Evolutionary conservation across 2,329 filamentous ascomycete genomes (phyloP).

Genomic region (Cytospora piceicola): DNA sequence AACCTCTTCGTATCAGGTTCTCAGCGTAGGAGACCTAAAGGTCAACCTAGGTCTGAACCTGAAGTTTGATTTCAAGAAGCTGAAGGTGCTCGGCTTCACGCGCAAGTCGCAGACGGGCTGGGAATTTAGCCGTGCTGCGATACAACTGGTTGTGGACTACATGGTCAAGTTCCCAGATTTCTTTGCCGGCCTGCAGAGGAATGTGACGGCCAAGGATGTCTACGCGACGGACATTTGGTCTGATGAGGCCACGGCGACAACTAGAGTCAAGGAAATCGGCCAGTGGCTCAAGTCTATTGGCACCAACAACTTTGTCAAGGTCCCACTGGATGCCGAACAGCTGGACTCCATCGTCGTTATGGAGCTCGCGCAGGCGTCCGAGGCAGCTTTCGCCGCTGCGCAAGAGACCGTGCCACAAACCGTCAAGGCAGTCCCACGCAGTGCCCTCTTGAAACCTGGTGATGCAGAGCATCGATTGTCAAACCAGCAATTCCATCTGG

Average conservation of each 20-base stretch:
- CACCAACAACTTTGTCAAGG: conserved; percentile 88
- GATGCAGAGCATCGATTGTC: conserved; percentile 94
- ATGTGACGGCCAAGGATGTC: conserved; percentile 84
- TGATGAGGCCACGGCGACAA: conserved; percentile 68
- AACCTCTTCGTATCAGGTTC: conserved; percentile 89
- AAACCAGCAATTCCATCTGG: conserved; percentile 80
- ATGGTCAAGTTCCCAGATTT: conserved; percentile 96
- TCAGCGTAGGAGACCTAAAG: conserved; percentile 74
- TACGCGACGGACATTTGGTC: conserved; percentile 86
- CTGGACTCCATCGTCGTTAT: conserved; percentile 89
- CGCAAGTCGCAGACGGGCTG: conserved; percentile 84
- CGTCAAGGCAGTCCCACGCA: conserved; percentile 77
- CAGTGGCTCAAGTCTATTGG: conserved; percentile 92
- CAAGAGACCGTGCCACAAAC: conserved; percentile 37
- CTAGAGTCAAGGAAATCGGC: conserved; percentile 90
- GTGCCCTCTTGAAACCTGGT: conserved; percentile 86
- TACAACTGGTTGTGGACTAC: conserved; percentile 81
- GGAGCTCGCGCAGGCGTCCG: conserved; percentile 76
- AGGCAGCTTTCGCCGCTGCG: conserved; percentile 52
- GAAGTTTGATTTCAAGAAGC: conserved; percentile 94
- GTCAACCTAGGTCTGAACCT: conserved; percentile 93
- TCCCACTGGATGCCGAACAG: conserved; percentile 96
- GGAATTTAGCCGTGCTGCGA: conserved; percentile 90
- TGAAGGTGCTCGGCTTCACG: conserved; percentile 95
- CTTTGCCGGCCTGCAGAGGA: conserved; percentile 82